A percentile compares a stretch with the other conserved stretches of the same genome.
Evolutionary conservation across 2,329 filamentous ascomycete genomes (phyloP).

Genomic region (Fusarium nodosum): DNA sequence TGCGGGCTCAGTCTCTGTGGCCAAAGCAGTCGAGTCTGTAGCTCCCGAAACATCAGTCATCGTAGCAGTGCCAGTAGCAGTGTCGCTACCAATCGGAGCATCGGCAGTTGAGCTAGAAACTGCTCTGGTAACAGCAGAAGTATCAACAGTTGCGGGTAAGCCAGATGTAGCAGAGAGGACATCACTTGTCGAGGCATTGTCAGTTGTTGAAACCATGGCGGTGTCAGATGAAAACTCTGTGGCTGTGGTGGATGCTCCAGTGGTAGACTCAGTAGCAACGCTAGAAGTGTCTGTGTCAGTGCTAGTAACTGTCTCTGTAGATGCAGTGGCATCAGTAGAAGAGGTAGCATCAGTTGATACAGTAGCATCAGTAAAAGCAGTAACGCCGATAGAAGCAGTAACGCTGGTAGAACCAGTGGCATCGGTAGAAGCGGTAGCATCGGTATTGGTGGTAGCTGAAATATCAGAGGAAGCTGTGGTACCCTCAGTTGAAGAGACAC

Average conservation of each 20-base stretch:
- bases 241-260: conserved; percentile 5
- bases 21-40: neutral
- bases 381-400: conserved; percentile 7
- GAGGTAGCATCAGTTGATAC: conserved; percentile 1
- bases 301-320: conserved; percentile 31
- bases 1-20: conserved; percentile 11
- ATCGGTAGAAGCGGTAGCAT: neutral
- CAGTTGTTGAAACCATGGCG: conserved; percentile 4
- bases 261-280: conserved; percentile 13
- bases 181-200: conserved; percentile 4
- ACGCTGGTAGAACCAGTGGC: conserved; percentile 4
- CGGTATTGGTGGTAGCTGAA: conserved; percentile 11
- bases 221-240: conserved; percentile 14
- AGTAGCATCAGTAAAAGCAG: conserved; percentile 12
- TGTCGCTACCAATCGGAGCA: neutral
- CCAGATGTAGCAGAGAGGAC: neutral
- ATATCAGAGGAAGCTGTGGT: conserved; percentile 13
- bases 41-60: neutral
- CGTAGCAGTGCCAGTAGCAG: neutral
- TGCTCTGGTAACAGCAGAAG: neutral
- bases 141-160: neutral
- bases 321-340: neutral
- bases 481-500: conserved; percentile 18
- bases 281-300: conserved; percentile 36
- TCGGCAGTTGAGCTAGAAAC: conserved; percentile 6